phyloP scores from a whole-genome alignment of 768 basidiomycete species.

The Xanthoconium stramineum region DNA sequence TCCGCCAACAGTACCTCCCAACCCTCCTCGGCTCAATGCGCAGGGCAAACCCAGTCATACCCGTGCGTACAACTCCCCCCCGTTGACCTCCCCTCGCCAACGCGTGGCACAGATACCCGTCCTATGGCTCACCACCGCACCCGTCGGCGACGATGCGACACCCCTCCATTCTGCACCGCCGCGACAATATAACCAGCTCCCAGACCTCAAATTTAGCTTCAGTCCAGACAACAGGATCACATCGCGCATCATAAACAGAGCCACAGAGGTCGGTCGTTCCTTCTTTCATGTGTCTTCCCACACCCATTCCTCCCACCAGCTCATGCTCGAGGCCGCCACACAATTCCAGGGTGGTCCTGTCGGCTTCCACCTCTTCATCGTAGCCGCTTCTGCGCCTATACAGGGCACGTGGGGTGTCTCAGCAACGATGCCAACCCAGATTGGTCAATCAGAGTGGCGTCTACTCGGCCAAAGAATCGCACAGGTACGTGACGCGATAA shows the following conservation, averaged over 20 bases:
- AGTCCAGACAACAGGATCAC: constrained; percentile 44
- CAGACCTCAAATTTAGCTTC: constrained; percentile 42
- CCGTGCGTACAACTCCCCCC: constrained; percentile 34
- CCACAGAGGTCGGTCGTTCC: constrained; percentile 40
- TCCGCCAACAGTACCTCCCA: constrained; percentile 45
- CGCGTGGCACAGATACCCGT: constrained; percentile 29
- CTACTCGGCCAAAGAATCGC: constrained; percentile 42
- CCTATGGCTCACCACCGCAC: constrained; percentile 46
- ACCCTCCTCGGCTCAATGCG: constrained; percentile 42
- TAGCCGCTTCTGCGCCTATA: constrained; percentile 48
- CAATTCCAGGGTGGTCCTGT: constrained; percentile 32
- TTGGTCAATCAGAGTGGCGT: constrained; percentile 38
- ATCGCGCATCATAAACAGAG: constrained; percentile 39
- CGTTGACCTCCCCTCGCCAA: not conserved
- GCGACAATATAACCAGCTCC: constrained; percentile 41
- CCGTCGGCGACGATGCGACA: constrained; percentile 30
- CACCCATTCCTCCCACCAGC: constrained; percentile 7
- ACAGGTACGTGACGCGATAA: constrained; percentile 35
- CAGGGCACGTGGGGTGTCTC: constrained; percentile 28
- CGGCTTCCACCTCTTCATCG: constrained; percentile 50
- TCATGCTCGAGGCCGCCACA: constrained; percentile 29
- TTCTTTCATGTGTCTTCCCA: not conserved
- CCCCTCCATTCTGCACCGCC: constrained; percentile 26
- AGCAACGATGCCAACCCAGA: constrained; percentile 26
- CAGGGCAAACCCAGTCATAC: constrained; percentile 35